Conservation (phyloP, 495 filamentous ascomycete genomes). For the Pyrenopolyporus hunteri region DNA sequence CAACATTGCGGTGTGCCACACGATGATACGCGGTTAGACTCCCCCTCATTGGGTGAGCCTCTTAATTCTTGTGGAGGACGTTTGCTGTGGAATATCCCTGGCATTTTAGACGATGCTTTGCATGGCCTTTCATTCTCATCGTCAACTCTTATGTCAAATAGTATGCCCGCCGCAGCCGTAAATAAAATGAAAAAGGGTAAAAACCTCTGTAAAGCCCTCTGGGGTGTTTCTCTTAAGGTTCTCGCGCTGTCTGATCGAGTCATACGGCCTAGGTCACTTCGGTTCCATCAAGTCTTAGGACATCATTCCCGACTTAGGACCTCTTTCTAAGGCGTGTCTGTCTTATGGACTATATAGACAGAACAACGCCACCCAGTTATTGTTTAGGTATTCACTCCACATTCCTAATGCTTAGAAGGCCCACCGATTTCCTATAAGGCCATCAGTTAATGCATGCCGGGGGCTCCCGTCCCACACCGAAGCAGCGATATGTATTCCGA, state of each 20-base stretch:
- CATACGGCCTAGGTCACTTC: too few species aligned
- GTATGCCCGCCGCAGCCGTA: conserved; percentile 35
- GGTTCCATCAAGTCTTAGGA: too few species aligned
- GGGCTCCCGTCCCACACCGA: conserved; percentile 12
- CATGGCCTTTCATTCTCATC: conserved; percentile 29
- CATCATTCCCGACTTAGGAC: too few species aligned
- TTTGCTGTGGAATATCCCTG: conserved; percentile 28
- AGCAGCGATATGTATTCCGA: conserved; percentile 28
- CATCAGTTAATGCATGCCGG: conserved; percentile 29
- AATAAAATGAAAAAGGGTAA: conserved; percentile 40
- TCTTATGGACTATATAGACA: too few species aligned
- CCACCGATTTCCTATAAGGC: conserved; percentile 14
- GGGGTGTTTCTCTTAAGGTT: too few species aligned
- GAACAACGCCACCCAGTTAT: too few species aligned
- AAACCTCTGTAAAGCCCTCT: conserved; percentile 26
- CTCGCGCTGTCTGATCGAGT: too few species aligned
- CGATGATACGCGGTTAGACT: conserved; percentile 35
- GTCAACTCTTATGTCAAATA: conserved; percentile 13
- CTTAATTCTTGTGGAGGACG: conserved; percentile 40
- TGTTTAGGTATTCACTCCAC: conserved; percentile 1
- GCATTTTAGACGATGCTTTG: conserved; percentile 28
- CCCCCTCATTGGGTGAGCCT: conserved; percentile 18
- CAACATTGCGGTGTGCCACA: conserved; percentile 26
- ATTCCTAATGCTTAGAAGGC: conserved; percentile 4
- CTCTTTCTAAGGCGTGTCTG: conserved; percentile 1